phyloP scores from a whole-genome alignment of 1,284 basidiomycete species.

The Boletellus deceptivus region DNA sequence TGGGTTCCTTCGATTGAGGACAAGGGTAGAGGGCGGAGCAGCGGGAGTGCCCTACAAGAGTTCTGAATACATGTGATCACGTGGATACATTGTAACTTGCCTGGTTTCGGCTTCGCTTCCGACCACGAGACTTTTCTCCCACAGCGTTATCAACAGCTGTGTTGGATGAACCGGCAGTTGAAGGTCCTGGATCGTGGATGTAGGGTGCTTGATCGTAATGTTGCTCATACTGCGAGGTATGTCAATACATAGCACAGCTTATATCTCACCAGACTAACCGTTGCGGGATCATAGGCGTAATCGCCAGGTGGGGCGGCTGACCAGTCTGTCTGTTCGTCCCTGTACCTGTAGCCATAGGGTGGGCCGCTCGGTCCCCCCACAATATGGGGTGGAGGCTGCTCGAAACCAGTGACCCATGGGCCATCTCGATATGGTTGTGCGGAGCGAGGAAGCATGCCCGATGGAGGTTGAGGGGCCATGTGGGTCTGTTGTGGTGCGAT shows the following conservation, averaged over 20 bases:
- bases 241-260: conserved; percentile 5
- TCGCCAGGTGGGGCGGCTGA: conserved; percentile 39
- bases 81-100: conserved; percentile 32
- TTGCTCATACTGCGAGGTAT: conserved; percentile 39
- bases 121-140: conserved; percentile 49
- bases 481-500: conserved; percentile 68
- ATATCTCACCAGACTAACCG: conserved; percentile 35
- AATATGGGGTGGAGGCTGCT: conserved; percentile 47
- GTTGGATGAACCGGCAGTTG: conserved; percentile 34
- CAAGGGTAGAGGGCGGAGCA: conserved; percentile 59
- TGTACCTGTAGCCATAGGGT: conserved; percentile 55
- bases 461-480: conserved; percentile 40
- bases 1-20: conserved; percentile 59
- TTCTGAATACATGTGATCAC: conserved; percentile 6
- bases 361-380: conserved; percentile 38
- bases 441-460: conserved; percentile 48
- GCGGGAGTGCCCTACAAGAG: conserved; percentile 50
- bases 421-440: conserved; percentile 48
- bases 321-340: conserved; percentile 57
- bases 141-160: conserved; percentile 21
- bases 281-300: conserved; percentile 53
- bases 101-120: conserved; percentile 60
- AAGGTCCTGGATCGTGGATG: conserved; percentile 49
- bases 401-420: conserved; percentile 46
- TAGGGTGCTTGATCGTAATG: conserved; percentile 46